Percentiles rank a stretch among this genome's conserved stretches.
These are phyloP conservation scores for Malus hybrid DNA, from an alignment of 331 rosid genomes.

Conservation along the genomic window DNA sequence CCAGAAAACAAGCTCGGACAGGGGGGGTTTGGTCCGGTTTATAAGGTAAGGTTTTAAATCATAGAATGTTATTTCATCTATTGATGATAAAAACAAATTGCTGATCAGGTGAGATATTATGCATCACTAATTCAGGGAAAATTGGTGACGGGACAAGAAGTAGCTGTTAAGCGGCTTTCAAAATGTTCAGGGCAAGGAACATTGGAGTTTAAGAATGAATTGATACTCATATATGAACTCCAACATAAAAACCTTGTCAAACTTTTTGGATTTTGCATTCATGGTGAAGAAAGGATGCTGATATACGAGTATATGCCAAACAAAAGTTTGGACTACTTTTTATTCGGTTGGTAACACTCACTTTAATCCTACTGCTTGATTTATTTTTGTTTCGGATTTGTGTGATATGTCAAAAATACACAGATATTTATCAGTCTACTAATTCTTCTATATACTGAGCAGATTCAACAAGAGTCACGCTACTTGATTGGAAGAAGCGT, in stretches of 20 bases:
- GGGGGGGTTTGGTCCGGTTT: constrained; percentile 4
- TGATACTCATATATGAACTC: too few species aligned
- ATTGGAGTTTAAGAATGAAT: background rate
- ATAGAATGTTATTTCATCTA: too few species aligned
- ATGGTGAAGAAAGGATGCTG: background rate
- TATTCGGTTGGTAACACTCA: background rate
- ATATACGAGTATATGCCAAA: background rate
- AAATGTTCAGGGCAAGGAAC: background rate
- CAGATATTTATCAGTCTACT: rapidly evolving
- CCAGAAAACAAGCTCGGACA: background rate
- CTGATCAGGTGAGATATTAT: background rate
- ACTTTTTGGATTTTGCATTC: constrained; percentile 2
- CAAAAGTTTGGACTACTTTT: background rate
- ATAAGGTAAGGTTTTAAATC: background rate
- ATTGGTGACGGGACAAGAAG: background rate
- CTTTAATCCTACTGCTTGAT: background rate
- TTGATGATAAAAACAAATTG: background rate
- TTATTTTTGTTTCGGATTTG: background rate
- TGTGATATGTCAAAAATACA: background rate
- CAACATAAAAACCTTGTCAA: background rate
- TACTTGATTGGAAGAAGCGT: background rate
- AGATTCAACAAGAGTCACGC: background rate
- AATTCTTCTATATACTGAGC: background rate
- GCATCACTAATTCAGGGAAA: too few species aligned
- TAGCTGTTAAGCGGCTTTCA: constrained; percentile 2